A percentile compares a stretch with the other conserved stretches of the same genome.
These are phyloP conservation scores for Pseudopithomyces maydicus DNA, from an alignment of 2,329 filamentous ascomycete species.

Conservation along the genomic window DNA sequence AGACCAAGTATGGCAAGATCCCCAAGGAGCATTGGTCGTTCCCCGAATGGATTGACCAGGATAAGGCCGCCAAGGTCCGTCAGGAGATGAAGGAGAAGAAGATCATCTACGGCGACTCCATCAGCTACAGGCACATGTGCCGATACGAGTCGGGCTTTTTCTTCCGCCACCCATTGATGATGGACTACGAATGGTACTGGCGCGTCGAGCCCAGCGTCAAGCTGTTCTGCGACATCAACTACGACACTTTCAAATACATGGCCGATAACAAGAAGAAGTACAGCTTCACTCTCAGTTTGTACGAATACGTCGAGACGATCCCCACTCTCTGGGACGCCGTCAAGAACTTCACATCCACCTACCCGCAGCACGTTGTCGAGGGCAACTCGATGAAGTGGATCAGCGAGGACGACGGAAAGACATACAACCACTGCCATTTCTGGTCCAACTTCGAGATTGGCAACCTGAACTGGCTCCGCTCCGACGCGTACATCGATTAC, in stretches of 20 bases:
- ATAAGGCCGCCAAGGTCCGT: constrained; percentile 86
- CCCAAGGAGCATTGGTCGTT: constrained; percentile 96
- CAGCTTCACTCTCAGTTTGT: constrained; percentile 92
- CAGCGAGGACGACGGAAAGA: constrained; percentile 87
- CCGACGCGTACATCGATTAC: constrained; percentile 85
- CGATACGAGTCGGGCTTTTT: constrained; percentile 99
- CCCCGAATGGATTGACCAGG: constrained; percentile 92
- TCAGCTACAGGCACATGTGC: constrained; percentile 99
- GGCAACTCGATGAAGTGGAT: constrained; percentile 90
- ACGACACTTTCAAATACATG: constrained; percentile 97
- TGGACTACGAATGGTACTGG: constrained; percentile 99
- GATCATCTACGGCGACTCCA: constrained; percentile 97
- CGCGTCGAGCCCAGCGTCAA: constrained; percentile 96
- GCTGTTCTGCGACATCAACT: constrained; percentile 93
- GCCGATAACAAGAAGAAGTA: constrained; percentile 97
- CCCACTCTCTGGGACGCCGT: constrained; percentile 93
- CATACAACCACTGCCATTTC: constrained; percentile 97
- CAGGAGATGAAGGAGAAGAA: constrained; percentile 93
- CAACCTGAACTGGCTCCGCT: constrained; percentile 90
- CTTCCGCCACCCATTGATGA: constrained; percentile 91
- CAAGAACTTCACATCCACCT: constrained; percentile 89
- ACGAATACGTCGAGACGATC: constrained; percentile 96
- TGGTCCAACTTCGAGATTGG: constrained; percentile 99
- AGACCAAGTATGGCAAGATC: constrained; percentile 88
- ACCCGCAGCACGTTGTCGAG: constrained; percentile 84